Base-by-base conservation (phyloP, 176 grass and related monocot species). In the Eleusine coracana region DNA sequence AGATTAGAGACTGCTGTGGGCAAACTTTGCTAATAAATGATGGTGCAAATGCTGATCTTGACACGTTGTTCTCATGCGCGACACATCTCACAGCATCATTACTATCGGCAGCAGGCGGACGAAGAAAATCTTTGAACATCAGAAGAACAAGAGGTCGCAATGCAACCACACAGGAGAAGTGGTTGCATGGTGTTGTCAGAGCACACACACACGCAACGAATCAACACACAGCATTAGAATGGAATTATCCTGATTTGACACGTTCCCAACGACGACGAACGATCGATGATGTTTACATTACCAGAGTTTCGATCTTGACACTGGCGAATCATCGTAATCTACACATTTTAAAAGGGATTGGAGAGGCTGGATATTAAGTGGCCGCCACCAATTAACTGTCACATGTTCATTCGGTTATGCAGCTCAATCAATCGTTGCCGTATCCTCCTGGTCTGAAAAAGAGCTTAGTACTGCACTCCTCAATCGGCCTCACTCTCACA, bases 101-200 rank as follows among this genome's bases (percentile, higher is more conserved):
- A 54, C 10, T 48, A 21, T 12, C 31, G 31, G 31, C 52, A 10
- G 14, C 73, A 40, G 31, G 73, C 10, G 7, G 10, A 25, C 12
- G n/a, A 27, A 60, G 16, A 61, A 61, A 8, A 34, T 34, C 5
- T 6, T 66, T 68, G 10, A 75, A 46, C 64, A 40, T 31, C 20
- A 17, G 11, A 74, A 38, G 34, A 17, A 65, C 63, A 7, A 36
- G 63, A 66, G 31, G 31, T 75, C 54, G 10, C 34, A 41, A 16
- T 54, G 36, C 31, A 34, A 34, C 29, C 58, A 78, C 29, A 17
- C 46, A 51, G 16, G 15, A 18, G 1, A 68, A 58, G 66, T 39
- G 66, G 52, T 66, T 74, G 16, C 56, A 64, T 10, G 51, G 39
- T 42, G 27, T 45, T 70, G 38, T 85, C 73, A 49, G 9, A n/a